Base-by-base conservation (phyloP, 257 asterid genomes). In the Solanum peruvianum region DNA sequence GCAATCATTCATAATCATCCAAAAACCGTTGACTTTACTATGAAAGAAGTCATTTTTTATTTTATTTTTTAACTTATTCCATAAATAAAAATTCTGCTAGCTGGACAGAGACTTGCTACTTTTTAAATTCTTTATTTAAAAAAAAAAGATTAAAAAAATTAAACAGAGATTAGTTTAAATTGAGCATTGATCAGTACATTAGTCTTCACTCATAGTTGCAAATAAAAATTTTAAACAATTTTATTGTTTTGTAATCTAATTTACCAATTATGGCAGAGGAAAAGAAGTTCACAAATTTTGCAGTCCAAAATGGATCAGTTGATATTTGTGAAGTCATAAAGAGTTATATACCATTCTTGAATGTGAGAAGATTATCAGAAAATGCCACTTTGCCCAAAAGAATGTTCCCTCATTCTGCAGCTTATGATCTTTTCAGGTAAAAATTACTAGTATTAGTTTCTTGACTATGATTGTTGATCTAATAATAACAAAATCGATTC, bases 361-460 rank as follows among this genome's bases (percentile, higher is more conserved):
- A 90, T 39, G 95, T 92, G 16, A 92, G 92, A 73, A 92, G 83
- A 89, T 92, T 93, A 42, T 94, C 95, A 1, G 93, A 92, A 29
- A 92, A 88, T 12, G 96, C 98, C 15, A 82, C 89, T 82, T 56
- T 94, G 76, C 95, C 98, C 25, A 88, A 93, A 25, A 92, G 95
- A 88, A 93, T 76, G 82, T 91, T 94, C 27, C 86, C 93, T 70
- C 90, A 92, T 2, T 90, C 98, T 2, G 96, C 96, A 9, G 96
- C 93, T 56, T 92, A 91, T 85, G 98, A 94, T 92, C 92, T 94
- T 62, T 93, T 91, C 47, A 94, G 95, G 96, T 91, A 88, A 16
- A 21, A 33, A 5, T 25, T 27, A 35, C 62, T 52, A 45, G 76
- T 33, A 45, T 8, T 25, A 77, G 11, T 80, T 58, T 70, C 77